These are phyloP conservation scores for Solanum bulbocastanum DNA, from an alignment of 257 asterid genomes.

Conservation along the genomic window DNA sequence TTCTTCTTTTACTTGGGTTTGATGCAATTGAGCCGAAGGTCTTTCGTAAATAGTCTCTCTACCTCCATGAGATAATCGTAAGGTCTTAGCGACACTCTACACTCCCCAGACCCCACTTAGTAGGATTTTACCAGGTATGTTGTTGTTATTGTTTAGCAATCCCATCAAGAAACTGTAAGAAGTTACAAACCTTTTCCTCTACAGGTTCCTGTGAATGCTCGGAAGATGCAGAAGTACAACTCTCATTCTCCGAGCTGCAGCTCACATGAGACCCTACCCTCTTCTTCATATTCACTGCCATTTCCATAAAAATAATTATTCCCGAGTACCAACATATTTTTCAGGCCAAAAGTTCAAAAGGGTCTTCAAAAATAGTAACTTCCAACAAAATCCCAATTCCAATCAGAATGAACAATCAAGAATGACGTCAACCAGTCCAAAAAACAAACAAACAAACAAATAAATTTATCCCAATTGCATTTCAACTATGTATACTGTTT, in stretches of 20 bases:
- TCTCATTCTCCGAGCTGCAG: conserved; percentile 49
- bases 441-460: not conserved
- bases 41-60: not conserved
- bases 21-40: not conserved
- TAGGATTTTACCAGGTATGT: not conserved
- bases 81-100: not conserved
- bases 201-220: conserved; percentile 25
- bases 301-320: not conserved
- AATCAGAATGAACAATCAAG: not conserved
- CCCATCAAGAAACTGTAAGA: not conserved
- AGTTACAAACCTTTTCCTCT: conserved; percentile 30
- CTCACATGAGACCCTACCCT: conserved; percentile 18
- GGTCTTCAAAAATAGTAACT: not conserved
- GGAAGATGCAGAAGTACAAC: conserved; percentile 25
- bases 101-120: not conserved
- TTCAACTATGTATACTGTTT: not conserved
- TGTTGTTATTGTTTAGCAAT: not conserved
- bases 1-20: not conserved
- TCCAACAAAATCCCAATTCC: not conserved
- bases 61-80: not conserved
- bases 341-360: not conserved
- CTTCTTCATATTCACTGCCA: conserved; percentile 33
- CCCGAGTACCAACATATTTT: not conserved
- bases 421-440: not conserved
- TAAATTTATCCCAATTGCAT: not conserved